A percentile compares a stretch with the other conserved stretches of the same genome.
Conservation (phyloP, 352 stramenopile genomes). For the Globisporangium paroecandrum region DNA sequence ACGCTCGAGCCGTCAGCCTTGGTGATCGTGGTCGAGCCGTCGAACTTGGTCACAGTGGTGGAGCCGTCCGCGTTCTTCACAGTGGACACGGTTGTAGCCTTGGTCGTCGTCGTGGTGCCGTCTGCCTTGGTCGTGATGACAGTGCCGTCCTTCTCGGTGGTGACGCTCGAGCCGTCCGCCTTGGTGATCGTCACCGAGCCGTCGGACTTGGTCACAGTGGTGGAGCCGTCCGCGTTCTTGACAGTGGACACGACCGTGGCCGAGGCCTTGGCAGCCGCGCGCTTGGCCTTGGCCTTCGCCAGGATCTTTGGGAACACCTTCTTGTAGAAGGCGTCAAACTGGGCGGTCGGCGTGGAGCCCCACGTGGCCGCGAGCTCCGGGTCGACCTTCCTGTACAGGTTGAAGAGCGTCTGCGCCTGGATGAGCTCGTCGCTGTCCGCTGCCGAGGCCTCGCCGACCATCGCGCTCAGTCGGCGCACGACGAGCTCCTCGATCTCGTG, state of each 20-base stretch:
- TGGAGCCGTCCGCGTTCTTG: slow-evolving; percentile 20
- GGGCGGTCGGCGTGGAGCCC: slow-evolving; percentile 34
- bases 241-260: slow-evolving; percentile 18
- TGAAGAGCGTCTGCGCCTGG: slow-evolving; percentile 55
- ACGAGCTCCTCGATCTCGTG: slow-evolving; percentile 39
- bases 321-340: slow-evolving; percentile 61
- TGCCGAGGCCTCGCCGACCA: slow-evolving; percentile 14
- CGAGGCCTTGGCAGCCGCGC: slow-evolving; percentile 8
- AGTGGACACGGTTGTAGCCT: slow-evolving; percentile 14
- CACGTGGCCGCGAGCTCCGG: slow-evolving; percentile 34
- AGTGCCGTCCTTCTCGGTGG: slow-evolving; percentile 9
- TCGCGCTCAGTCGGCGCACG: slow-evolving; percentile 39
- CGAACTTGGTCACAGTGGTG: slow-evolving; percentile 16
- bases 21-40: slow-evolving; percentile 14
- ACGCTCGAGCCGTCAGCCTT: slow-evolving; percentile 10
- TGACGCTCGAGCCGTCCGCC: slow-evolving; percentile 11
- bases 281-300: slow-evolving; percentile 24
- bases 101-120: slow-evolving; percentile 6
- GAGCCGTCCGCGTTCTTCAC: slow-evolving; percentile 17
- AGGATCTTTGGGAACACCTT: slow-evolving; percentile 62
- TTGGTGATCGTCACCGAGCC: slow-evolving; percentile 16
- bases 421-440: slow-evolving; percentile 21
- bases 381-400: slow-evolving; percentile 63
- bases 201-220: slow-evolving; percentile 17
- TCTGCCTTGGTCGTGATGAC: slow-evolving; percentile 13